phyloP scores from a whole-genome alignment of 352 stramenopile genomes.

The Elongisporangium senticosum region DNA sequence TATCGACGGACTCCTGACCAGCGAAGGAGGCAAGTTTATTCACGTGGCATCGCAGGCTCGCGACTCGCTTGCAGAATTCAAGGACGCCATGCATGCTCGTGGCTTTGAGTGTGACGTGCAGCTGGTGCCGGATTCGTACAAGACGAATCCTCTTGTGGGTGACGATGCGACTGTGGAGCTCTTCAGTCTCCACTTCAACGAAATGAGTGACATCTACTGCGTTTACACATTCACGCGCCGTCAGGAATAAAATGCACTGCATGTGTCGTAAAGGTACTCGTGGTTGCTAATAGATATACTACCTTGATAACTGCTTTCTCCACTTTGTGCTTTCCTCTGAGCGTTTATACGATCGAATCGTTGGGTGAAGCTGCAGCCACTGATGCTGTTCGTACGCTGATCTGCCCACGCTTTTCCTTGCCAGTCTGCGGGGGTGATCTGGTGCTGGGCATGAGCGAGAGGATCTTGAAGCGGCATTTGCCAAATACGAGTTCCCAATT shows the following conservation, averaged over 20 bases:
- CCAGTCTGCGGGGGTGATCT: slow-evolving; percentile 13
- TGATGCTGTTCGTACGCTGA: background rate
- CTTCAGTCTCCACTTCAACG: slow-evolving; percentile 86
- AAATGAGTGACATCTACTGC: slow-evolving; percentile 87
- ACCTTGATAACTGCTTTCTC: background rate
- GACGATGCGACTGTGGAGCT: slow-evolving; percentile 59
- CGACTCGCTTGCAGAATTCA: slow-evolving; percentile 80
- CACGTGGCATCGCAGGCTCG: slow-evolving; percentile 77
- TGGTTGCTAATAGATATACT: slow-evolving; percentile 3
- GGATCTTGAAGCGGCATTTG: slow-evolving; percentile 46
- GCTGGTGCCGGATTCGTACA: slow-evolving; percentile 76
- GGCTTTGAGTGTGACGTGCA: slow-evolving; percentile 60
- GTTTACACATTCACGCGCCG: slow-evolving; percentile 77
- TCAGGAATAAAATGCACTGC: slow-evolving; percentile 8
- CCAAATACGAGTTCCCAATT: slow-evolving; percentile 84
- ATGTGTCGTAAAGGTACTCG: background rate
- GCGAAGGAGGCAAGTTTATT: slow-evolving; percentile 51
- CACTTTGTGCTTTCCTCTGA: background rate
- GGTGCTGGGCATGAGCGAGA: slow-evolving; percentile 57
- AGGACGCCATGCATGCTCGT: slow-evolving; percentile 61
- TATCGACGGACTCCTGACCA: slow-evolving; percentile 61
- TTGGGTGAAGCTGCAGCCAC: background rate
- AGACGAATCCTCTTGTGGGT: slow-evolving; percentile 77
- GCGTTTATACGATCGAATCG: background rate
- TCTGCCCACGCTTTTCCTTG: slow-evolving; percentile 10